Evolutionary conservation across 2,329 filamentous ascomycete genomes (phyloP), one percentile per base, ranked within the genome.

Genomic region (Diaporthe ilicicola): DNA sequence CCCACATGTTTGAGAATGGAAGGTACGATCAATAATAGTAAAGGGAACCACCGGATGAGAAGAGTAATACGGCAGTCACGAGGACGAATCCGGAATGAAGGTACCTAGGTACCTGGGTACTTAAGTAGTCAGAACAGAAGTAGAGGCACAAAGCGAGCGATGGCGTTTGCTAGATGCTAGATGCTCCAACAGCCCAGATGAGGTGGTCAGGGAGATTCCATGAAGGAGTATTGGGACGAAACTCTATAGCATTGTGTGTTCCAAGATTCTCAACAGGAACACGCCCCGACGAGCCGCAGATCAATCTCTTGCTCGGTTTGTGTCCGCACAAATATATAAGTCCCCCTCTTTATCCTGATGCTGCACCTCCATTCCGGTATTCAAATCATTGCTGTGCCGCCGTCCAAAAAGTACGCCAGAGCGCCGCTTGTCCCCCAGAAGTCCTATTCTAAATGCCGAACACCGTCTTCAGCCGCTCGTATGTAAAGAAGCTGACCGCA

Each of bases 401-500:
- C 50, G 22, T 68, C 42, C 56, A 56, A 29, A 56, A 29, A 61
- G 29, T 54, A 56, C 64, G 55, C 71, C 71, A 69, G 46, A 70
- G 70, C 69, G 71, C 71, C 69, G 34, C 48, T 22, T 50, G 29
- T 17, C 37, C n/a, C 24, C 39, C 39, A 7, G 3, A 32, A 13
- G 19, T 7, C 34, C 66, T 3, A 5, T 64, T 78, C 77, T 84
- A 93, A 77, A 94, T 93, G 51, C 90, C 90, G 74, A 94, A 82
- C 74, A 85, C 82, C 54, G 83, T 86, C 84, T 92, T 92, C 75
- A 87, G 82, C 72, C 90, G 85, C 80, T 92, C 90, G 76, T 92
- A 92, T 19, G 89, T 89, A 77, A 89, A 92, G 78, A 92, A 92
- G 75, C 85, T 87, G 67, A 89, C 85, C 15, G 96, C 96, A 34